phyloP scores from a whole-genome alignment of 768 basidiomycete genomes.

The Neoboletus magnificus region DNA sequence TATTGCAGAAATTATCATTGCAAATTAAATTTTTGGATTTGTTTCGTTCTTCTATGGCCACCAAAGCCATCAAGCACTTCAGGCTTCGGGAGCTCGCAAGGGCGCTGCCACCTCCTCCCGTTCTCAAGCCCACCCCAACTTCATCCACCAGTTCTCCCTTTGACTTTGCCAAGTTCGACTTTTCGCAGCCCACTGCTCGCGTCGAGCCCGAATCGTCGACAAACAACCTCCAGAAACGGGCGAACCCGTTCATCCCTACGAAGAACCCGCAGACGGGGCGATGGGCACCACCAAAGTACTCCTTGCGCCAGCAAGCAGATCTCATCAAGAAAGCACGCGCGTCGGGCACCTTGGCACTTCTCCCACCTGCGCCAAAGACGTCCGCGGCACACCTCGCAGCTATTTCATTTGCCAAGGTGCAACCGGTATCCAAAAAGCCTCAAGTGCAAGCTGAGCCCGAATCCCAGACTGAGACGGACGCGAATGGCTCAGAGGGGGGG shows the following conservation, averaged over 20 bases:
- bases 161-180: slow-evolving; percentile 20
- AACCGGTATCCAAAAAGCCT: slow-evolving; percentile 5
- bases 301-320: slow-evolving; percentile 73
- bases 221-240: slow-evolving; percentile 21
- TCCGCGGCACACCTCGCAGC: slow-evolving; percentile 22
- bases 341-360: slow-evolving; percentile 49
- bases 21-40: background rate
- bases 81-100: slow-evolving; percentile 24
- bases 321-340: slow-evolving; percentile 68
- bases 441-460: background rate
- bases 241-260: slow-evolving; percentile 70
- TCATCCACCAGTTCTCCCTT: slow-evolving; percentile 4
- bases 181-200: slow-evolving; percentile 13
- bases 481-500: background rate
- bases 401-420: slow-evolving; percentile 17
- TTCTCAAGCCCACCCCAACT: slow-evolving; percentile 23
- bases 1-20: background rate
- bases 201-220: slow-evolving; percentile 1
- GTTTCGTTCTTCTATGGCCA: slow-evolving; percentile 14
- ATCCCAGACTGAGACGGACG: background rate
- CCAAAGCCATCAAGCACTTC: slow-evolving; percentile 26
- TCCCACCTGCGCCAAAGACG: slow-evolving; percentile 70
- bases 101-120: slow-evolving; percentile 13
- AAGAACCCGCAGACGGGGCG: slow-evolving; percentile 56
- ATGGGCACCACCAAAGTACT: slow-evolving; percentile 71